Evolutionary conservation across 2,329 filamentous ascomycete genomes (phyloP), one percentile per base, ranked within the genome.

Genomic region (Ophiognomonia clavigignenti-juglandacearum): DNA sequence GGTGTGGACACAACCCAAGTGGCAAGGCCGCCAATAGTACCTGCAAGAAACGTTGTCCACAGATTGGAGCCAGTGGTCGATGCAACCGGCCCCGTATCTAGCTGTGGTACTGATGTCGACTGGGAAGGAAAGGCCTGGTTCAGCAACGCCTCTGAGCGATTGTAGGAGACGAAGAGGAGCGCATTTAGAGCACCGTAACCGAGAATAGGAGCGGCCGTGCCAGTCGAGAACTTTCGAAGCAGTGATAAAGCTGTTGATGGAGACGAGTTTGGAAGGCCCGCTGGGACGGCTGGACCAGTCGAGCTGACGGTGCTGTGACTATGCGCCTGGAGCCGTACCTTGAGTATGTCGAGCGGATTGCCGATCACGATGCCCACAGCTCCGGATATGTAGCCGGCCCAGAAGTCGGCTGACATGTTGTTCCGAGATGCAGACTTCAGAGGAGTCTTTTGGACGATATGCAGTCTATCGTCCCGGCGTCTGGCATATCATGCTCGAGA

Each of bases 171-270:
- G 67, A 96, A 96, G 18, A 96, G 81, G 14, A 96, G 71, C 32
- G 89, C 90, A 62, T 96, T 96, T 51, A 97, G 77, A 18, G 88
- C 89, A 53, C 92, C 92, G 66, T 96, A 96, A 56, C 88, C 88
- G 4, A 96, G 71, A 31, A 96, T 84, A 0, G 92, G 92, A 29
- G 90, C 90, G 20, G 91, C 86, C 10, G 86, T 82, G 53, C 92
- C 92, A 8, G 76, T 69, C 16, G 79, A 66, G 13, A 78, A 47
- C 6, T 45, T 51, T 6, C 47, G 42, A 2, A 53, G 40, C 7
- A 50, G 43, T 5, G 31, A n/a, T 61, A 41, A 63, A 62, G 52
- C 56, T 57, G 59, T 44, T 24, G 53, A 39, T 29, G 61, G 50
- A 14, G 52, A 38, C 2, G 50, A 45, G 10, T 50, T 22, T 3